A percentile compares a stretch with the other conserved stretches of the same genome.
phyloP scores from a whole-genome alignment of 202 grass and related monocot genomes.

The Panicum virgatum region DNA sequence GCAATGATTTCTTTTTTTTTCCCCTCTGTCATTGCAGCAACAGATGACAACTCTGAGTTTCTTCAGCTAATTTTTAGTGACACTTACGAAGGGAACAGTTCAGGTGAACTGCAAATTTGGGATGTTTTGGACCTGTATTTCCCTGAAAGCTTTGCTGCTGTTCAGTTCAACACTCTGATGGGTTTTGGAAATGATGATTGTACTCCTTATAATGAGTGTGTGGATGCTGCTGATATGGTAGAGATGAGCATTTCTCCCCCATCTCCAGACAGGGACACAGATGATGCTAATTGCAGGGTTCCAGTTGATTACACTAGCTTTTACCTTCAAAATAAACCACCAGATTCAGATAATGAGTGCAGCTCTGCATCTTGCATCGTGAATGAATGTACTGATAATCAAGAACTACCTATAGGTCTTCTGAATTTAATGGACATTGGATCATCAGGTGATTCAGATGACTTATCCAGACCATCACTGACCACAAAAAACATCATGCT shows the following conservation, averaged over 20 bases:
- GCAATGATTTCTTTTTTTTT: background rate
- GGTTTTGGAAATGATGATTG: conserved; percentile 46
- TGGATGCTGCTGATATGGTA: conserved; percentile 27
- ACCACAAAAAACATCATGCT: conserved; percentile 41
- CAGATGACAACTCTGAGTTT: conserved; percentile 34
- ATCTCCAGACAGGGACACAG: conserved; percentile 15
- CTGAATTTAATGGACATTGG: conserved; percentile 47
- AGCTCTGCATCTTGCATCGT: conserved; percentile 24
- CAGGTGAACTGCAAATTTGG: conserved; percentile 47
- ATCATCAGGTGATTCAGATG: conserved; percentile 27
- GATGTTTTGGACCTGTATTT: conserved; percentile 48
- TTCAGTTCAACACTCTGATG: conserved; percentile 54
- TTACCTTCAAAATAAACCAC: conserved; percentile 39
- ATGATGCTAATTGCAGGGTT: conserved; percentile 10
- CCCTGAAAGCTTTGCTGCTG: conserved; percentile 44
- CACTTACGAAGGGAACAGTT: conserved; percentile 23
- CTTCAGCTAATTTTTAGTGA: conserved; percentile 37
- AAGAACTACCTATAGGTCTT: conserved; percentile 37
- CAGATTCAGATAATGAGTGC: conserved; percentile 31
- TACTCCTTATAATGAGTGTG: conserved; percentile 12
- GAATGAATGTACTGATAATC: conserved; percentile 36
- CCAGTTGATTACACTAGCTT: conserved; percentile 33
- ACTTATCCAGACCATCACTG: conserved; percentile 9
- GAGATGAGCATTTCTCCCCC: conserved; percentile 36
- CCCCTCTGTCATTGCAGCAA: conserved; percentile 24